Base-by-base conservation (phyloP, 2,329 filamentous ascomycete species). In the Trichoderma afroharzianum region DNA sequence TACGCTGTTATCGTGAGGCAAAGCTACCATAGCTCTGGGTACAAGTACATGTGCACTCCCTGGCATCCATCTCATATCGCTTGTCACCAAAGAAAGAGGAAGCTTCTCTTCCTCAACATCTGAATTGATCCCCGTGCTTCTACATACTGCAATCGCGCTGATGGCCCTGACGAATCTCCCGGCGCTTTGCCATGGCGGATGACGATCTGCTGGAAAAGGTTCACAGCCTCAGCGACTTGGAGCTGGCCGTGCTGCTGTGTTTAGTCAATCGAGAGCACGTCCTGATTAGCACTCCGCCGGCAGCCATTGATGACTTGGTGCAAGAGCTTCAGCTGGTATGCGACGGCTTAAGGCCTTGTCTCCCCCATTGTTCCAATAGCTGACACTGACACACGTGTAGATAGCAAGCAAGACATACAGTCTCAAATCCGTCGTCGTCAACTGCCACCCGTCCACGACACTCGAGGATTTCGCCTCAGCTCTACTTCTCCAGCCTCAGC, bases 181-280 rank as follows among this genome's bases (percentile, higher is more conserved):
- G 39, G 64, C 74, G 74, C 74, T 76, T 73, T 73, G 77, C 73
- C 77, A 92, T 92, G 90, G 89, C 88, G 80, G 84, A 88, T 83
- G 85, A 87, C 77, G 81, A 82, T 71, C 85, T 94, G 73, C 83
- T 91, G 73, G 85, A 88, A 74, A 92, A 91, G 80, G 88, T 97
- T 76, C 92, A 95, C 78, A 87, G 89, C 75, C 86, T 98, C 74
- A 93, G 91, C 77, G 95, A 98, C 83, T 86, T 98, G 53, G 95
- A 98, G 82, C 88, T 98, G 72, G 96, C 95, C 28, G 84, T 92
- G 15, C 86, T 98, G 53, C 88, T 98, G 64, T 95, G 92, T 78
- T 88, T 98, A 66, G 87, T 94, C 73, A 90, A 91, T 72, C 88
- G 91, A 75, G 93, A 97, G 80, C 95, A 98, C 81, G 97, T 94